These are phyloP conservation scores for Kuraishia piskuri DNA, from an alignment of 805 yeast species.

Conservation along the genomic window DNA sequence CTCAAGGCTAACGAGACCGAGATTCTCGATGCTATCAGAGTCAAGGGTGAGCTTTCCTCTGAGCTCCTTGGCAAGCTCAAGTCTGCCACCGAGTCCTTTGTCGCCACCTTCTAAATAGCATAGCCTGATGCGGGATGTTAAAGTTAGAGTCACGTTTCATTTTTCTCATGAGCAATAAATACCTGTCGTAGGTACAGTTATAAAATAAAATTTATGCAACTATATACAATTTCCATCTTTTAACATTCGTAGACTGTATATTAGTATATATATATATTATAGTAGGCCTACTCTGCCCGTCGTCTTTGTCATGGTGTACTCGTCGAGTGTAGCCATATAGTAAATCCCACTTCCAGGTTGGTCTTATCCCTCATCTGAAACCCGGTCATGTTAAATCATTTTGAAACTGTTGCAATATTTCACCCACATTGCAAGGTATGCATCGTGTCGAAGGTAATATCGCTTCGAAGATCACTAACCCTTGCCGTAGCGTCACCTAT, in stretches of 20 bases:
- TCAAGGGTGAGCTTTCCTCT: conserved; percentile 83
- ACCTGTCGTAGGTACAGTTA: background rate
- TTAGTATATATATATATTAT: no score
- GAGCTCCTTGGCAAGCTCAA: conserved; percentile 83
- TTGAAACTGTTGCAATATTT: no score
- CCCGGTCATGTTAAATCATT: no score
- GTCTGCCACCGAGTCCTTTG: conserved; percentile 86
- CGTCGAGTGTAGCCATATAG: no score
- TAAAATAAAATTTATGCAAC: background rate
- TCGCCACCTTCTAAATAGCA: conserved; percentile 67
- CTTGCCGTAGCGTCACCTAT: no score
- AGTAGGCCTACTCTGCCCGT: no score
- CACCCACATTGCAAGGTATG: no score
- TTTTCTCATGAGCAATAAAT: background rate
- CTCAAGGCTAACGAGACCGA: conserved; percentile 85
- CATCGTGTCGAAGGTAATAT: no score
- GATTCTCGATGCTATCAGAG: conserved; percentile 75
- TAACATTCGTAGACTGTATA: background rate
- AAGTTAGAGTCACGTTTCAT: background rate
- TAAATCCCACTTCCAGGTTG: no score
- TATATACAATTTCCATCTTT: background rate
- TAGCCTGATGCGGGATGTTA: background rate
- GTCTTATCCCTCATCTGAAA: no score
- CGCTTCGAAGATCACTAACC: no score
- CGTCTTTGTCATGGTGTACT: no score